These are phyloP conservation scores for Russula sp. DNA, from an alignment of 768 basidiomycete species.

Conservation along the genomic window DNA sequence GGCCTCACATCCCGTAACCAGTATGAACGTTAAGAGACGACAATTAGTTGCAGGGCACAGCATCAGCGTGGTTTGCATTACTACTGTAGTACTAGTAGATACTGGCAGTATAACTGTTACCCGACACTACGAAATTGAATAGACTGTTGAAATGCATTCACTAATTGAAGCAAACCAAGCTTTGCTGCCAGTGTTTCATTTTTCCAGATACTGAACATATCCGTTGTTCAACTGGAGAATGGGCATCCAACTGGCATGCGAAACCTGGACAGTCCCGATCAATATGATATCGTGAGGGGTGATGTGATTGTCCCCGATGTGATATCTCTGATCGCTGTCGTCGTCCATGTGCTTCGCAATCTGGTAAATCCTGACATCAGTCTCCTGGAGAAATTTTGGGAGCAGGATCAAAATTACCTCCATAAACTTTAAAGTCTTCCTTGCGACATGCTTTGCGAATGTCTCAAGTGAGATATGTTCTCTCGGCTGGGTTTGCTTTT, in stretches of 20 bases:
- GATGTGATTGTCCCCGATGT: conserved; percentile 3
- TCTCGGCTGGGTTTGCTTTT: background rate
- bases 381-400: background rate
- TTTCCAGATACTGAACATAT: background rate
- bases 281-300: background rate
- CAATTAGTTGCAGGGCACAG: background rate
- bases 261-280: conserved; percentile 18
- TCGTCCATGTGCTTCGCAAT: background rate
- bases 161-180: background rate
- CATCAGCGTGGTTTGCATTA: background rate
- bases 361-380: background rate
- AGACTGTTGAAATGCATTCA: background rate
- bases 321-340: background rate
- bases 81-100: too few species aligned
- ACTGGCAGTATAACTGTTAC: background rate
- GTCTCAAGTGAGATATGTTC: conserved; percentile 7
- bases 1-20: background rate
- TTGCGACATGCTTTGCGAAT: conserved; percentile 21
- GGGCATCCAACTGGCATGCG: conserved; percentile 25
- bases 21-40: background rate
- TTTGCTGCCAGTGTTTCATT: background rate
- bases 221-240: conserved; percentile 16
- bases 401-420: background rate
- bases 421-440: conserved; percentile 8
- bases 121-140: background rate